These are phyloP conservation scores for Metschnikowia henanensis DNA, from an alignment of 805 yeast species.

Conservation along the genomic window DNA sequence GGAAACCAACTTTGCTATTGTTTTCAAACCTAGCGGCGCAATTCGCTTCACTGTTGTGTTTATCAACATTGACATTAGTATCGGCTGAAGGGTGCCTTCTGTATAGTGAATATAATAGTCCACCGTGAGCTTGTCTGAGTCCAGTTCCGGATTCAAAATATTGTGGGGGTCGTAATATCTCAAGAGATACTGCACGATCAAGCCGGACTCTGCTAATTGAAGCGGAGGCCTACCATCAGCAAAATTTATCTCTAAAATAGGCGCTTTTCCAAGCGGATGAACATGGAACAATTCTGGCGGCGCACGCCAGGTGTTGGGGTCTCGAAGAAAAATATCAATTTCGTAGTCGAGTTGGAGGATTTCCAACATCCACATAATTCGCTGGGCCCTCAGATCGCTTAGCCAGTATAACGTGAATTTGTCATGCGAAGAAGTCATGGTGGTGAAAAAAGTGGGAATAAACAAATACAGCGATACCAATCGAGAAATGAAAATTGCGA, in stretches of 20 bases:
- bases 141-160: conserved; percentile 37
- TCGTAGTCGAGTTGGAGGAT: conserved; percentile 56
- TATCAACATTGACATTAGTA: conserved; percentile 38
- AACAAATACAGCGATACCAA: too few species aligned
- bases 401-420: conserved; percentile 34
- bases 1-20: conserved; percentile 43
- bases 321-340: conserved; percentile 51
- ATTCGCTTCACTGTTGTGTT: conserved; percentile 40
- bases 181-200: conserved; percentile 53
- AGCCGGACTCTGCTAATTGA: conserved; percentile 59
- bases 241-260: conserved; percentile 47
- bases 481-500: too few species aligned
- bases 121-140: conserved; percentile 42
- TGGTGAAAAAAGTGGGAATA: too few species aligned
- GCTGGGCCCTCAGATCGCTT: conserved; percentile 56
- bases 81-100: conserved; percentile 64
- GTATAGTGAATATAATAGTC: conserved; percentile 54
- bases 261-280: conserved; percentile 66
- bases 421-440: conserved; percentile 8
- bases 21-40: conserved; percentile 50
- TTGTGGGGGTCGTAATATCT: conserved; percentile 46
- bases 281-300: conserved; percentile 44
- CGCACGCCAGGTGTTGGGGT: conserved; percentile 43
- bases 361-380: conserved; percentile 67
- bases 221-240: conserved; percentile 36